phyloP scores from a whole-genome alignment of 2,329 filamentous ascomycete genomes.

The Monilinia laxa region DNA sequence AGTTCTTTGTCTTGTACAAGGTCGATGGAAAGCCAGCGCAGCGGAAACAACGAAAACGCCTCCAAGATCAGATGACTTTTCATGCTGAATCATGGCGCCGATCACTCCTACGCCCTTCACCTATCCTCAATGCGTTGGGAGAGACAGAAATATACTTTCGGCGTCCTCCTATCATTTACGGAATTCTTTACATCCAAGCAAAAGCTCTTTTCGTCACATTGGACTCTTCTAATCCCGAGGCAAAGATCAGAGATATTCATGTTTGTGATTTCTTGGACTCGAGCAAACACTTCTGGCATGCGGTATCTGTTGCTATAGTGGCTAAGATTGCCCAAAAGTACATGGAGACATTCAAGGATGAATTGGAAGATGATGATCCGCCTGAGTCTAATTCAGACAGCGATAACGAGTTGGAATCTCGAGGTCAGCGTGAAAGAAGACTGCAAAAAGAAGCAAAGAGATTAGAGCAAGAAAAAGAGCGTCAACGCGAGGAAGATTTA shows the following conservation, averaged over 20 bases:
- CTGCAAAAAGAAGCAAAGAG: conserved; percentile 11
- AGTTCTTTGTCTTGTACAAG: conserved; percentile 30
- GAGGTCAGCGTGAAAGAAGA: conserved; percentile 6
- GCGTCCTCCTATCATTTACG: conserved; percentile 40
- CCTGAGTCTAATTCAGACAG: conserved; percentile 32
- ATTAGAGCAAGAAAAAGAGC: conserved; percentile 12
- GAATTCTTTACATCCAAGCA: conserved; percentile 38
- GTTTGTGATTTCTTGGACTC: conserved; percentile 38
- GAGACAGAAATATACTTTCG: conserved; percentile 32
- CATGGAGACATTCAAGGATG: conserved; percentile 37
- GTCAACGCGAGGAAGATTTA: conserved; percentile 2
- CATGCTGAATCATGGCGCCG: conserved; percentile 36
- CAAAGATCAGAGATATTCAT: conserved; percentile 34
- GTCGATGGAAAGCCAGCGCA: conserved; percentile 29
- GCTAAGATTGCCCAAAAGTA: conserved; percentile 39
- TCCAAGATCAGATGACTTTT: conserved; percentile 36
- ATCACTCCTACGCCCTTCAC: conserved; percentile 28
- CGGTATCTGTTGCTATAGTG: conserved; percentile 40
- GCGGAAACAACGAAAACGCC: conserved; percentile 29
- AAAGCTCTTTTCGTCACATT: conserved; percentile 38
- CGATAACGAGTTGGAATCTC: conserved; percentile 18
- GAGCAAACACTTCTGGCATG: conserved; percentile 41
- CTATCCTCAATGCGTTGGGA: conserved; percentile 28
- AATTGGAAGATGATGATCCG: conserved; percentile 33
- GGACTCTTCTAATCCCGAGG: conserved; percentile 36